These are phyloP conservation scores for Tritrichomonas musculus DNA, from an alignment of 208 protist genomes.

Conservation along the genomic window DNA sequence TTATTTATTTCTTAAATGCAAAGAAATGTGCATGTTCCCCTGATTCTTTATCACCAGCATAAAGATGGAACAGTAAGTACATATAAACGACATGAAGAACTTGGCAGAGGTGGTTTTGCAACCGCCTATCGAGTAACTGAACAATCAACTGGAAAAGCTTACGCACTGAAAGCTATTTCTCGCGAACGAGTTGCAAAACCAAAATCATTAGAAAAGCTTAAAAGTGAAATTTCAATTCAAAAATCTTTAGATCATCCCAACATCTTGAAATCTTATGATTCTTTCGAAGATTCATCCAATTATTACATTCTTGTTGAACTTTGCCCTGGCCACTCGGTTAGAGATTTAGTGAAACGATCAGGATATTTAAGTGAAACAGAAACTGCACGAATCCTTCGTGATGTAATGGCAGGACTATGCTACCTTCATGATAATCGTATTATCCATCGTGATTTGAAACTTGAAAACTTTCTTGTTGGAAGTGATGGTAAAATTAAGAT, in stretches of 20 bases:
- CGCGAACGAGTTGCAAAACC: neutral
- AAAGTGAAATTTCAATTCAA: constrained; percentile 93
- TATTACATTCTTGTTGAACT: constrained; percentile 96
- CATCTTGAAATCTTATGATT: constrained; percentile 86
- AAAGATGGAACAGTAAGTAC: too few species aligned
- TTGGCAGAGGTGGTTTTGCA: neutral
- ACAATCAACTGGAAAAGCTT: neutral
- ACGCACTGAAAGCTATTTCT: neutral
- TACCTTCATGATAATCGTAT: constrained; percentile 52
- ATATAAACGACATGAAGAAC: neutral
- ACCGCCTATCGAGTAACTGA: neutral
- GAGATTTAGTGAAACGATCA: constrained; percentile 81
- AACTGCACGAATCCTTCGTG: neutral
- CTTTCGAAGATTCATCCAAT: constrained; percentile 86
- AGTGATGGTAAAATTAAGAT: constrained; percentile 70
- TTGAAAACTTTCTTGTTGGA: constrained; percentile 85
- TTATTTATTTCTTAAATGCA: too few species aligned
- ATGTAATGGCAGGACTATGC: neutral
- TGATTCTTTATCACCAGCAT: too few species aligned
- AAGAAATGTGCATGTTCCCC: too few species aligned
- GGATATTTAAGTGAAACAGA: constrained; percentile 42
- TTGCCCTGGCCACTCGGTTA: constrained; percentile 76
- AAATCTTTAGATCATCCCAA: constrained; percentile 77
- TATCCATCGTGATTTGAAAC: constrained; percentile 91
- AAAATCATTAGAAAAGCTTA: constrained; percentile 54